Conservation (phyloP, 2,329 filamentous ascomycete species). For the Mycogone perniciosa region DNA sequence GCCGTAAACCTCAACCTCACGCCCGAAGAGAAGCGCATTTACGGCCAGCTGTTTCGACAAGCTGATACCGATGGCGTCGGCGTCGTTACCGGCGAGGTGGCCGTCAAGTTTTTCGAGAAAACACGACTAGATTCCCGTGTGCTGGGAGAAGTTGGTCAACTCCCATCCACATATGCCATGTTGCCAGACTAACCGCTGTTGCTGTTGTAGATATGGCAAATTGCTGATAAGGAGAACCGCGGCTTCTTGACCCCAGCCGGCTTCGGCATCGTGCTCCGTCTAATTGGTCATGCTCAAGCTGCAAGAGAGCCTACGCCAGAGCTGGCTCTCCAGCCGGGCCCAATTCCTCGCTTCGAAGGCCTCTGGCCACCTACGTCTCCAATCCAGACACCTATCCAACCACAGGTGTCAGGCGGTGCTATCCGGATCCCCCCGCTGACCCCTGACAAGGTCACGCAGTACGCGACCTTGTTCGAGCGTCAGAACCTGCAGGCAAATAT, state of each 20-base stretch:
- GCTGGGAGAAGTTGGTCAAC: constrained; percentile 68
- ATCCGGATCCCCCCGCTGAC: constrained; percentile 85
- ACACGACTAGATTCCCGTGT: constrained; percentile 80
- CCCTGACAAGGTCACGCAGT: constrained; percentile 84
- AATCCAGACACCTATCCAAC: constrained; percentile 45
- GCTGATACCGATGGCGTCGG: constrained; percentile 88
- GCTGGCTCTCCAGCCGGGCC: constrained; percentile 76
- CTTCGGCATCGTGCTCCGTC: constrained; percentile 84
- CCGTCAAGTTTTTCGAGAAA: constrained; percentile 97
- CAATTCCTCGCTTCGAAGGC: constrained; percentile 89
- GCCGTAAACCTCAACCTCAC: constrained; percentile 75
- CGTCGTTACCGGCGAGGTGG: constrained; percentile 91
- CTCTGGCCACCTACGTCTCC: constrained; percentile 38
- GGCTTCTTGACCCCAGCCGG: constrained; percentile 88
- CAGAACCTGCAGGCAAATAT: constrained; percentile 68
- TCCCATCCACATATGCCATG: not conserved
- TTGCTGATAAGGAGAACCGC: constrained; percentile 93
- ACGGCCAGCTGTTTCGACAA: constrained; percentile 86
- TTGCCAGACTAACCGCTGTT: constrained; percentile 4
- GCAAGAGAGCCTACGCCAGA: constrained; percentile 75
- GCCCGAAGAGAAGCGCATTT: constrained; percentile 87
- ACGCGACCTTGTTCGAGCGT: constrained; percentile 82
- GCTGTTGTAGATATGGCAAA: constrained; percentile 82
- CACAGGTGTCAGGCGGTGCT: constrained; percentile 58
- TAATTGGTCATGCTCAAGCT: constrained; percentile 93